Evolutionary conservation across 2,329 filamentous ascomycete species (phyloP).

Genomic region (Nemania serpens): DNA sequence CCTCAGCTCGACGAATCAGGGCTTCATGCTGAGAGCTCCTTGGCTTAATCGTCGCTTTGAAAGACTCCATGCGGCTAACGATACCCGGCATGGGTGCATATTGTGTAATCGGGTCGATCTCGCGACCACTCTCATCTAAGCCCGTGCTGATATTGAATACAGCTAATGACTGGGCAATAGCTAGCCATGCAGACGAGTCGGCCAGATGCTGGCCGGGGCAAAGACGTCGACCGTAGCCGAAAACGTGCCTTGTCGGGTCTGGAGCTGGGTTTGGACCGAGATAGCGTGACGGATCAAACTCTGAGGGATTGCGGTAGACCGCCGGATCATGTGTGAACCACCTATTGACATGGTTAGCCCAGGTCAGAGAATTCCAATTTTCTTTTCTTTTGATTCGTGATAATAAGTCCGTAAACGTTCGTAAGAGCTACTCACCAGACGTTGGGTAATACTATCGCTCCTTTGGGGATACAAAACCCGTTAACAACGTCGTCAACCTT

Average conservation of each 20-base stretch:
- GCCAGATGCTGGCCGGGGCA: conserved; percentile 44
- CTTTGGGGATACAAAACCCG: conserved; percentile 25
- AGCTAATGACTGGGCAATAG: conserved; percentile 49
- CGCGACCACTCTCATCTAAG: too few relatives aligned
- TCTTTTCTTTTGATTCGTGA: too few relatives aligned
- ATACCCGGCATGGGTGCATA: too few relatives aligned
- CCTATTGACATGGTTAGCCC: too few relatives aligned
- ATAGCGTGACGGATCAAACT: conserved; percentile 44
- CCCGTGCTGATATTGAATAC: conserved; percentile 49
- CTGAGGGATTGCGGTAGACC: conserved; percentile 56
- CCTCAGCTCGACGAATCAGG: too few relatives aligned
- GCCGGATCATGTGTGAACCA: conserved; percentile 67
- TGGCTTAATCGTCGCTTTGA: too few relatives aligned
- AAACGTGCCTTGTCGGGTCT: conserved; percentile 37
- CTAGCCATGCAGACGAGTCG: conserved; percentile 41
- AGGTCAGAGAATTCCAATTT: too few relatives aligned
- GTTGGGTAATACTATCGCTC: conserved; percentile 10
- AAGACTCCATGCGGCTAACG: too few relatives aligned
- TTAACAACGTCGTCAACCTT: conserved; percentile 15
- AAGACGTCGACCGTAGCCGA: conserved; percentile 45
- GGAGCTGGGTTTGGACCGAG: conserved; percentile 36
- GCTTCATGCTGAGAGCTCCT: too few relatives aligned
- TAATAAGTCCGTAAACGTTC: too few relatives aligned
- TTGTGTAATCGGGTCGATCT: too few relatives aligned
- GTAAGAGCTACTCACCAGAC: background rate